Evolutionary conservation across 2,329 filamentous ascomycete genomes (phyloP).

Genomic region (Aspergillus viridinutans): DNA sequence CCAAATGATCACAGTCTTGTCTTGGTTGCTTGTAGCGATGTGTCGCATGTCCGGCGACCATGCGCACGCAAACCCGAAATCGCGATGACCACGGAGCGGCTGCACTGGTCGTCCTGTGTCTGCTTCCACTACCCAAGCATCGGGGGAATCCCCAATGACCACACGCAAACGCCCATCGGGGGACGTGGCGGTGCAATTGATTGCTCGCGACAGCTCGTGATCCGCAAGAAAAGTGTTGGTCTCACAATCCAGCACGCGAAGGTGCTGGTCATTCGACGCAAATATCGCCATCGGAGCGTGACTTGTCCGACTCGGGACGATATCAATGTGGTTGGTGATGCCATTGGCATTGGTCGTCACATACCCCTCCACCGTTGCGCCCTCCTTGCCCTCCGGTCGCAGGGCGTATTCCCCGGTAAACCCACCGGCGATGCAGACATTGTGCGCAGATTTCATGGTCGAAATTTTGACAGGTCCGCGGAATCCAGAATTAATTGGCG

Average conservation of each 20-base stretch:
- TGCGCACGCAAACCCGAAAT: constrained; percentile 45
- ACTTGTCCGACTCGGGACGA: constrained; percentile 46
- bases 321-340: constrained; percentile 58
- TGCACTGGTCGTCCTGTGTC: constrained; percentile 40
- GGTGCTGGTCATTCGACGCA: constrained; percentile 54
- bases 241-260: constrained; percentile 52
- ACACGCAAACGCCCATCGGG: constrained; percentile 42
- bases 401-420: constrained; percentile 57
- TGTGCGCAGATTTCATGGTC: constrained; percentile 48
- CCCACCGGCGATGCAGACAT: constrained; percentile 52
- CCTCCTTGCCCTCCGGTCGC: constrained; percentile 34
- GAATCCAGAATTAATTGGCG: constrained; percentile 34
- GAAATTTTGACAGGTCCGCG: constrained; percentile 46
- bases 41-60: constrained; percentile 47
- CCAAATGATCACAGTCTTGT: constrained; percentile 45
- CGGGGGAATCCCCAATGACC: constrained; percentile 41
- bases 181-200: constrained; percentile 45
- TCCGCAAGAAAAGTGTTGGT: constrained; percentile 40
- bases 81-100: constrained; percentile 37
- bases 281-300: constrained; percentile 50
- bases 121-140: constrained; percentile 41
- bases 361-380: constrained; percentile 39
- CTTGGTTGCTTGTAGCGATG: constrained; percentile 45
- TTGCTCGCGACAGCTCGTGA: constrained; percentile 35
- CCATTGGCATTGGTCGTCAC: constrained; percentile 47